Evolutionary conservation across 164 flowering plant genomes (phyloP).

Genomic region (Buxus sempervirens): DNA sequence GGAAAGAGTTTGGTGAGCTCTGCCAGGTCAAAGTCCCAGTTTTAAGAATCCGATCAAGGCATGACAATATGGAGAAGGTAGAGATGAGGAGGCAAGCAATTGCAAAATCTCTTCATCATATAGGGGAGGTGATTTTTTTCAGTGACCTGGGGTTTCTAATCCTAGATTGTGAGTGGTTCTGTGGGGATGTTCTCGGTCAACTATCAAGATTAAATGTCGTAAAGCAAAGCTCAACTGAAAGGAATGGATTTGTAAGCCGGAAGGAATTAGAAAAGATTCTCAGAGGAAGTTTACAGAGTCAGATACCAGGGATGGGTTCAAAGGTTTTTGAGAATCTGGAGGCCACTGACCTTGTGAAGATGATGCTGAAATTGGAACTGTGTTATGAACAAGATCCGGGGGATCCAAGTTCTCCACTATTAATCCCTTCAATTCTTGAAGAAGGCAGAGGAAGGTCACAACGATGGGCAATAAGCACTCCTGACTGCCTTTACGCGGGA

Average conservation of each 20-base stretch:
- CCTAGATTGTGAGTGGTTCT: conserved; percentile 89
- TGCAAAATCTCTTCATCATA: conserved; percentile 69
- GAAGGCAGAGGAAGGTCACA: conserved; percentile 76
- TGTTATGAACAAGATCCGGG: conserved; percentile 79
- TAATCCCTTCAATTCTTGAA: conserved; percentile 74
- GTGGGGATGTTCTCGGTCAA: conserved; percentile 67
- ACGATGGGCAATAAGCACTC: conserved; percentile 52
- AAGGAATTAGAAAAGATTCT: conserved; percentile 76
- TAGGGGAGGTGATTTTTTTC: conserved; percentile 81
- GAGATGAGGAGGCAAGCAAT: conserved; percentile 69
- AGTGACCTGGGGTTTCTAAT: conserved; percentile 68
- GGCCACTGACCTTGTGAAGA: conserved; percentile 64
- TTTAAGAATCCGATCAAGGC: conserved; percentile 67
- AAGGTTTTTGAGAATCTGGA: conserved; percentile 70
- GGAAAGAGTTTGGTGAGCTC: conserved; percentile 79
- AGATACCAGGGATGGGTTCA: conserved; percentile 69
- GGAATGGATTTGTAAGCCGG: conserved; percentile 63
- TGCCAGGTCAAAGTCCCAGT: conserved; percentile 72
- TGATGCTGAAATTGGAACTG: conserved; percentile 89
- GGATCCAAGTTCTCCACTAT: conserved; percentile 57
- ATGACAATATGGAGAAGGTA: conserved; percentile 54
- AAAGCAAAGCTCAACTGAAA: conserved; percentile 45
- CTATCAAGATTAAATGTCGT: conserved; percentile 48
- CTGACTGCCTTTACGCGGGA: conserved; percentile 64
- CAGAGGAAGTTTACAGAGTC: conserved; percentile 59